Conservation (phyloP, 805 yeast species). For the Candida berthetii region DNA sequence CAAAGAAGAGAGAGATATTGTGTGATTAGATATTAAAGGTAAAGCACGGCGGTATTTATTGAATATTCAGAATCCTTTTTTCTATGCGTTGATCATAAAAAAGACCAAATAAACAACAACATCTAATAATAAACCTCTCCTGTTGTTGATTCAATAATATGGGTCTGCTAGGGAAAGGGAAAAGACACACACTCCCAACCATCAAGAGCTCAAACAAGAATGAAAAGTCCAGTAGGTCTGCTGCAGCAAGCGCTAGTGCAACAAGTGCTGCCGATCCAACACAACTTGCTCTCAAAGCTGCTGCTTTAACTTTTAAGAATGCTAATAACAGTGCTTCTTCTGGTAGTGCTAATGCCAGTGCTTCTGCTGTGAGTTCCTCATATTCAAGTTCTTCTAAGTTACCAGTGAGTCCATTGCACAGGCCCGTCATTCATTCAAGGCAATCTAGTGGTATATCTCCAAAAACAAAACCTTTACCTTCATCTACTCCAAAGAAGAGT, state of each 20-base stretch:
- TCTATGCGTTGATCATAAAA: too few species aligned
- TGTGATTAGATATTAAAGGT: too few species aligned
- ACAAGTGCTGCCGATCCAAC: background rate
- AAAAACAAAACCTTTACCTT: background rate
- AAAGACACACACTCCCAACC: too few species aligned
- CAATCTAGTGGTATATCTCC: background rate
- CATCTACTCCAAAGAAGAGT: background rate
- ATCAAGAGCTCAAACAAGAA: too few species aligned
- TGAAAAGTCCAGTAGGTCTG: background rate
- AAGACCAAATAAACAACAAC: too few species aligned
- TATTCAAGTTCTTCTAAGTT: background rate
- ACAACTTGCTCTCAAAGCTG: background rate
- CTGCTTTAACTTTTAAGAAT: background rate
- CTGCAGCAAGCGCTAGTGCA: conserved; percentile 3
- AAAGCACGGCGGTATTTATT: too few species aligned
- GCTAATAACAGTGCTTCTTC: background rate
- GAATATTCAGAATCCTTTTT: too few species aligned
- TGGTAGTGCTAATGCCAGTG: background rate
- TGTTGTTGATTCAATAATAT: too few species aligned
- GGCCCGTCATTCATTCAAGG: background rate
- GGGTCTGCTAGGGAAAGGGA: too few species aligned
- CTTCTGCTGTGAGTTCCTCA: background rate
- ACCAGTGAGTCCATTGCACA: background rate
- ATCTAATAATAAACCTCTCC: too few species aligned
- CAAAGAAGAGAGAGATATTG: too few species aligned